Evolutionary conservation across 768 basidiomycete genomes (phyloP).

Genomic region (Hydnomerulius pinastri): DNA sequence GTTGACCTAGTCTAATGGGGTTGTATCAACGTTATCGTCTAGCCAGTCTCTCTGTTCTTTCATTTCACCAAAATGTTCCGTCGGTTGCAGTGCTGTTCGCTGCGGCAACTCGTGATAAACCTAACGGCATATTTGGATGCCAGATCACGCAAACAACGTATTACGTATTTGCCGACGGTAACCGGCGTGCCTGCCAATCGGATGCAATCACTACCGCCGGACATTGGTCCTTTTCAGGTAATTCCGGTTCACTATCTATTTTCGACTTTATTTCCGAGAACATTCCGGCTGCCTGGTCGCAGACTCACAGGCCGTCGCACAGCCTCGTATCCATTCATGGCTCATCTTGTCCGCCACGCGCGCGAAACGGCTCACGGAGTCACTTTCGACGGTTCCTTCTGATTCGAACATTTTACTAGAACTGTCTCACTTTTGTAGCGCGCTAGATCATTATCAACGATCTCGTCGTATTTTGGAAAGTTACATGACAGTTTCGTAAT

Average conservation of each 20-base stretch:
- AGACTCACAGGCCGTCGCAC: background rate
- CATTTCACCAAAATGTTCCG: background rate
- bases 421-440: background rate
- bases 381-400: no score
- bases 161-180: slow-evolving; percentile 29
- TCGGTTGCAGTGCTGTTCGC: background rate
- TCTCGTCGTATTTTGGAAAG: background rate
- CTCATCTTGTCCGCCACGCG: background rate
- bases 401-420: slow-evolving; percentile 6
- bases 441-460: background rate
- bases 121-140: slow-evolving; percentile 14
- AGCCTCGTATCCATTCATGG: background rate
- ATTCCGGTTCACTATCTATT: background rate
- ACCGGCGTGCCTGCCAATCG: slow-evolving; percentile 7
- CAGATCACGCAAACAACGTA: background rate
- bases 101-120: background rate
- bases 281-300: background rate
- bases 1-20: no score
- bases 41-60: no score
- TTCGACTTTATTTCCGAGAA: background rate
- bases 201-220: slow-evolving; percentile 21
- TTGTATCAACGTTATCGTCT: no score
- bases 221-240: slow-evolving; percentile 1
- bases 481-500: slow-evolving; percentile 4
- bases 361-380: no score